Conservation (phyloP, 1,139 yeast species). For the Yamadazyma sp. region DNA sequence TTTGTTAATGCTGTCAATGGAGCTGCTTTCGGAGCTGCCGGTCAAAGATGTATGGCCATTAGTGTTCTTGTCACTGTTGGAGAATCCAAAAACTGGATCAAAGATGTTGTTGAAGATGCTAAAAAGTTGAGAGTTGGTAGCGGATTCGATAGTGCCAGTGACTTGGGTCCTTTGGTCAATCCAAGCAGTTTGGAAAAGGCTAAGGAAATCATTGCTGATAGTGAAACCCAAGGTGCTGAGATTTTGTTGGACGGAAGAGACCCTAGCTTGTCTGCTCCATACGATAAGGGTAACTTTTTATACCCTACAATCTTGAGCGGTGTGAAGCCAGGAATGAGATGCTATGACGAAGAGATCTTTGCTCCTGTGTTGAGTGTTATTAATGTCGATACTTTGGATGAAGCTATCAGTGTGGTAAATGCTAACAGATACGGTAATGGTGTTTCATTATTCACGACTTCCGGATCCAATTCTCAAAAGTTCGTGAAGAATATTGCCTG, state of each 20-base stretch:
- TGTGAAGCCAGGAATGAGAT: slow-evolving; percentile 67
- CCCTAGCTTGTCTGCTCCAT: slow-evolving; percentile 31
- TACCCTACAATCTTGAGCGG: slow-evolving; percentile 70
- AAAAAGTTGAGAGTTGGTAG: slow-evolving; percentile 59
- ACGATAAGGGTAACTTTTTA: slow-evolving; percentile 67
- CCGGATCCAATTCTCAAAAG: slow-evolving; percentile 69
- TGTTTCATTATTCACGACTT: slow-evolving; percentile 65
- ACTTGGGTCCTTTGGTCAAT: slow-evolving; percentile 72
- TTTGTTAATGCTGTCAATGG: slow-evolving; percentile 70
- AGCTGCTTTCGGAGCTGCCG: slow-evolving; percentile 85
- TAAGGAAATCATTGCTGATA: slow-evolving; percentile 53
- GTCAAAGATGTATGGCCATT: slow-evolving; percentile 84
- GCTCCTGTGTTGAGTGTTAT: slow-evolving; percentile 73
- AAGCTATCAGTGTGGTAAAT: slow-evolving; percentile 68
- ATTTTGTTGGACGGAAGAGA: slow-evolving; percentile 67
- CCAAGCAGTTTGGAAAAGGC: slow-evolving; percentile 58
- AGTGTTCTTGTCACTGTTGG: slow-evolving; percentile 78
- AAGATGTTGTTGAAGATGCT: slow-evolving; percentile 61
- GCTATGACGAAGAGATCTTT: slow-evolving; percentile 74
- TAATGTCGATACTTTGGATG: slow-evolving; percentile 67
- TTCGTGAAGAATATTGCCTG: slow-evolving; percentile 70
- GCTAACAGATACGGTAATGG: slow-evolving; percentile 74
- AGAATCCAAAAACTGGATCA: slow-evolving; percentile 62
- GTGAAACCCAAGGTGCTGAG: slow-evolving; percentile 58
- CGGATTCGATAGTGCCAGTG: slow-evolving; percentile 62